Evolutionary conservation across 2,329 filamentous ascomycete genomes (phyloP), one percentile per base, ranked within the genome.

Genomic region (Cordyceps farinosa): DNA sequence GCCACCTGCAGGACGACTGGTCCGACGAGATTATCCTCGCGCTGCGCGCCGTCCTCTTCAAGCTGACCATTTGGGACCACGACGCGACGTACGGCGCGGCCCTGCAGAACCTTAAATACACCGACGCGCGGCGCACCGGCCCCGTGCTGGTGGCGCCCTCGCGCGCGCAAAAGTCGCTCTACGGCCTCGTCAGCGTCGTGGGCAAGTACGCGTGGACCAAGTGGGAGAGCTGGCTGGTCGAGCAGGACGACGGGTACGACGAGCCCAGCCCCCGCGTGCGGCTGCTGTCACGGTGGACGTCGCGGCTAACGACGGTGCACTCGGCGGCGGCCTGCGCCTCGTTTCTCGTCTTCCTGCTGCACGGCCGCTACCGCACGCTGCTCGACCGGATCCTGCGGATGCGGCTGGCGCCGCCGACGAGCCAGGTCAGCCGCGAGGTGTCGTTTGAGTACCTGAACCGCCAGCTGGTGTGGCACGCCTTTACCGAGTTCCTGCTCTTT

Each of bases 401-500:
- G 75, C 88, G 94, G 62, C 85, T 99, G 51, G 90, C 92, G 3
- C 90, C 95, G 8, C 90, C 90, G 5, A 93, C 90, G 3, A 92
- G 86, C 71, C 91, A 96, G 73, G 90, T 96, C 67, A 91, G 87
- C 73, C 85, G 94, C 38, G 92, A 98, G 76, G 93, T 99, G 32
- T 96, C 91, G 1, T 98, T 99, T 73, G 95, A 99, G 77, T 98
- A 97, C 71, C 85, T 98, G 56, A 99, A 99, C 75, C 88, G 95
- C 54, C 95, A 99, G 77, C 86, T 99, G 11, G 95, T 99, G 44
- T 99, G 95, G 95, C 95, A 99, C 77, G 95, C 95, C n/a, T 97
- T 99, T 71, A 99, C 95, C 32, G 95, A 99, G 74, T 99, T 99
- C 70, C 81, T 99, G n/a, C 84, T 99, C 38, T 99, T 98, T 75